These are phyloP conservation scores for Amanita brunnescens DNA, from an alignment of 768 basidiomycete species.

Conservation along the genomic window DNA sequence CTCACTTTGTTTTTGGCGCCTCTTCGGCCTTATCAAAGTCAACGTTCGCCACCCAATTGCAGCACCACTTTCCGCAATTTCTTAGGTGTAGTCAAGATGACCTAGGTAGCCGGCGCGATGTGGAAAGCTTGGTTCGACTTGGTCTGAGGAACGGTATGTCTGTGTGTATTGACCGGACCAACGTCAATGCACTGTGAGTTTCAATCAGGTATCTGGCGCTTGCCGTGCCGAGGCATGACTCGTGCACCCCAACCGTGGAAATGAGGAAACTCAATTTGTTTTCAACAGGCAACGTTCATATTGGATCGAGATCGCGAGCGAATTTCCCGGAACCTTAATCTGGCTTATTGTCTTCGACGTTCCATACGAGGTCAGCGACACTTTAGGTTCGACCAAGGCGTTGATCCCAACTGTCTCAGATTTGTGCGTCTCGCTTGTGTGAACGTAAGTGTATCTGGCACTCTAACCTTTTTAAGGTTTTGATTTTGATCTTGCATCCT, in stretches of 20 bases:
- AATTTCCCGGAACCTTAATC: slow-evolving; percentile 51
- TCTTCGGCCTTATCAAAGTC: slow-evolving; percentile 20
- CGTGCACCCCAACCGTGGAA: not conserved
- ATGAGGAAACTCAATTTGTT: not conserved
- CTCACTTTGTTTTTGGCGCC: not conserved
- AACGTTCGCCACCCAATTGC: slow-evolving; percentile 68
- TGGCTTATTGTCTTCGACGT: slow-evolving; percentile 77
- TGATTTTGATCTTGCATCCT: not conserved
- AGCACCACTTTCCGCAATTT: slow-evolving; percentile 51
- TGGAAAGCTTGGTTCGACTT: slow-evolving; percentile 49
- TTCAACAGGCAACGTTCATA: slow-evolving; percentile 52
- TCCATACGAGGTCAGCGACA: slow-evolving; percentile 49
- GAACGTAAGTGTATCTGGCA: slow-evolving; percentile 36
- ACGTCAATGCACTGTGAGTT: slow-evolving; percentile 58
- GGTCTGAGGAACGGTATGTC: slow-evolving; percentile 51
- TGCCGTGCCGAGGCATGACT: not conserved
- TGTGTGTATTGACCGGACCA: slow-evolving; percentile 75
- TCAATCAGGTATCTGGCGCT: slow-evolving; percentile 10
- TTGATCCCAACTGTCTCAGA: slow-evolving; percentile 25
- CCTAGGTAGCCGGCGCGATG: slow-evolving; percentile 56
- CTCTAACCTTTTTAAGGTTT: slow-evolving; percentile 2
- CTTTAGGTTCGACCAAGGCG: slow-evolving; percentile 15
- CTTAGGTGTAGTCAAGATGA: slow-evolving; percentile 76
- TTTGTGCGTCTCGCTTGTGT: slow-evolving; percentile 52
- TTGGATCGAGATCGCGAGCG: slow-evolving; percentile 68